phyloP scores from a whole-genome alignment of 495 filamentous ascomycete species.

The Cladorrhinum samala region DNA sequence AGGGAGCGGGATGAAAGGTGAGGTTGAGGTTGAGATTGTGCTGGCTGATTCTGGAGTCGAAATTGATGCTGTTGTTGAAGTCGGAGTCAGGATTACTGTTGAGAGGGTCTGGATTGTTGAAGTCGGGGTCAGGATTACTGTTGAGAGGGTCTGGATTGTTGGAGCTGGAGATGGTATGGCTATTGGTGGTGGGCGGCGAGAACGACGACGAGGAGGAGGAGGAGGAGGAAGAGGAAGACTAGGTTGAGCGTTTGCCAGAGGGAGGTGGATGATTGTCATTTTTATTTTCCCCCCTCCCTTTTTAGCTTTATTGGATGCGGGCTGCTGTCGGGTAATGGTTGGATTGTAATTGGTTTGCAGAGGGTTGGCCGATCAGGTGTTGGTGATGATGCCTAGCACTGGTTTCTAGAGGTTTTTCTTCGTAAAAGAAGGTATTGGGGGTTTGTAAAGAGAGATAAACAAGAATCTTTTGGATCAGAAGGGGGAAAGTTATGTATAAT shows the following conservation, averaged over 20 bases:
- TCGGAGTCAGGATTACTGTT: not conserved
- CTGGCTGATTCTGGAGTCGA: not conserved
- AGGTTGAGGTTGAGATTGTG: not conserved
- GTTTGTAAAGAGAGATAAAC: too few relatives aligned
- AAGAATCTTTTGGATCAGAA: too few relatives aligned
- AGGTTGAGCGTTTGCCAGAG: not conserved
- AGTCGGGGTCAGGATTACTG: not conserved
- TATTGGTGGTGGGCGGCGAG: not conserved
- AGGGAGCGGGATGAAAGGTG: not conserved
- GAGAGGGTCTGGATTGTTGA: not conserved
- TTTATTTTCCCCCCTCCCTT: too few relatives aligned
- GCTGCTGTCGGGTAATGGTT: too few relatives aligned
- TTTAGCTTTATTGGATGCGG: too few relatives aligned
- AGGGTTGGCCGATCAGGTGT: too few relatives aligned
- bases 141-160: not conserved
- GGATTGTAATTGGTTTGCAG: too few relatives aligned
- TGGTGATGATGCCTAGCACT: too few relatives aligned
- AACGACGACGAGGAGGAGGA: not conserved
- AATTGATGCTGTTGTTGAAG: not conserved
- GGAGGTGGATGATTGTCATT: not conserved
- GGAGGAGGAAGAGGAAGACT: not conserved
- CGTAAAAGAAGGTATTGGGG: too few relatives aligned
- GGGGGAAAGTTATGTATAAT: too few relatives aligned
- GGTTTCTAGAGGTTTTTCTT: too few relatives aligned
- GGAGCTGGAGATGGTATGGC: not conserved